Conservation (phyloP, 345 rosid species). For the Carallia pectinifolia region DNA sequence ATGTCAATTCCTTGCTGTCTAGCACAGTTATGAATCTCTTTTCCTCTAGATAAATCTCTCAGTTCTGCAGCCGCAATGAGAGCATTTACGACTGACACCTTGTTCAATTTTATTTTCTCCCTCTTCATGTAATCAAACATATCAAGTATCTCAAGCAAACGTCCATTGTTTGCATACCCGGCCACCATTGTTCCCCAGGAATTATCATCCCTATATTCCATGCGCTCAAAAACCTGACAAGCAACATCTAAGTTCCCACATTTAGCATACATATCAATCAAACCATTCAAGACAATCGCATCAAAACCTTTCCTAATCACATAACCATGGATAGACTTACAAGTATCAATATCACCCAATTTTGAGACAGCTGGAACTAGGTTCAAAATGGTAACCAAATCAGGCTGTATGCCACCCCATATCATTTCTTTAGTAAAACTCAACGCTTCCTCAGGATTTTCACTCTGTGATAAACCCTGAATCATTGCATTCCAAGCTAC, state of each 20-base stretch:
- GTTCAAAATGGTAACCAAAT: conserved; percentile 48
- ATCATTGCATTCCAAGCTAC: conserved; percentile 55
- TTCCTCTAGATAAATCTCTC: conserved; percentile 39
- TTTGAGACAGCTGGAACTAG: conserved; percentile 61
- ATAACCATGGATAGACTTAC: conserved; percentile 53
- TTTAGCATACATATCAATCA: conserved; percentile 58
- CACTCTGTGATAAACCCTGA: conserved; percentile 40
- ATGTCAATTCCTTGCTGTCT: conserved; percentile 33
- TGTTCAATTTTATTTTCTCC: conserved; percentile 35
- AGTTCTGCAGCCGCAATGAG: conserved; percentile 53
- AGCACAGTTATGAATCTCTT: conserved; percentile 35
- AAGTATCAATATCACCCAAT: conserved; percentile 35
- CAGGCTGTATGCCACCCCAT: conserved; percentile 27
- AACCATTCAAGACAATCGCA: conserved; percentile 38
- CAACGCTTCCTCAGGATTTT: conserved; percentile 34
- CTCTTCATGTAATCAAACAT: conserved; percentile 40
- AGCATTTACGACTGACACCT: conserved; percentile 41
- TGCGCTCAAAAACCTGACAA: conserved; percentile 35
- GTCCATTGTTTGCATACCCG: conserved; percentile 49
- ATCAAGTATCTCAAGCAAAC: conserved; percentile 39
- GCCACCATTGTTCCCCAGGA: conserved; percentile 60
- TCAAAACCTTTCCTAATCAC: conserved; percentile 42
- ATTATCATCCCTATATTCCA: conserved; percentile 33
- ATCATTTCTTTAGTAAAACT: conserved; percentile 41
- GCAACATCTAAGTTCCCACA: conserved; percentile 40